Base-by-base conservation (phyloP, 371 early-diverging fungal species). In the Mortierella sp. region DNA sequence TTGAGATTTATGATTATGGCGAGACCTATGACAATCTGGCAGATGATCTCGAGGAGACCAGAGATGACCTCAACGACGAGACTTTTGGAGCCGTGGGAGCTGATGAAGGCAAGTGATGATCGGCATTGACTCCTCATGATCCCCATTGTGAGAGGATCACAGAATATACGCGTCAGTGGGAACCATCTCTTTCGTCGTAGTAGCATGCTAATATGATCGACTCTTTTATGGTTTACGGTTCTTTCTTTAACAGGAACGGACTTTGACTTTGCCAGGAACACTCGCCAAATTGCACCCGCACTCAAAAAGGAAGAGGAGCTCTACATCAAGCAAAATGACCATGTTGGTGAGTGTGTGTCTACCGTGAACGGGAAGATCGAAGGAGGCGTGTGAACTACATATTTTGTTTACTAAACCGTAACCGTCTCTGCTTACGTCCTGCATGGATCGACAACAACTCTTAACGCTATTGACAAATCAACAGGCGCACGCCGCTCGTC, bases 51-150 rank as follows among this genome's bases (percentile, higher is more conserved):
- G 86, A 89, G 27, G 94, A 93, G 60, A 91, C 88, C 64, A 84
- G 88, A 47, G 94, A 93, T 71, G 90, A 88, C 56, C 82, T 89
- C 51, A 95, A 96, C 66, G 92, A 91, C 68, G 90, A 94, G 70
- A 96, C 97, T 0, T 95, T 96, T 86, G 94, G 92, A 24, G 90
- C 80, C 9, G 82, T 73, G 30, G 80, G 67, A 46, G 80, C 81
- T 34, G 69, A 84, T 51, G 86, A 54, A 69, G 70, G 89, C 83
- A 83, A 79, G 62, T 49, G 60, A 23, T 44, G 23, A 21, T 52
- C 3, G 39, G 6, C 11, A 23, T 12, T 4, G 23, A 52, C 37
- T 31, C 50, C 19, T 41, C 27, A 48, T 52, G 39, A 37, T 56
- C 48, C 17, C 19, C 26, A 54, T n/a, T n/a, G n/a, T n/a, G n/a